A percentile compares a stretch with the other conserved stretches of the same genome.
These are phyloP conservation scores for Sporothrix humicola DNA, from an alignment of 2,329 filamentous ascomycete genomes.

Conservation along the genomic window DNA sequence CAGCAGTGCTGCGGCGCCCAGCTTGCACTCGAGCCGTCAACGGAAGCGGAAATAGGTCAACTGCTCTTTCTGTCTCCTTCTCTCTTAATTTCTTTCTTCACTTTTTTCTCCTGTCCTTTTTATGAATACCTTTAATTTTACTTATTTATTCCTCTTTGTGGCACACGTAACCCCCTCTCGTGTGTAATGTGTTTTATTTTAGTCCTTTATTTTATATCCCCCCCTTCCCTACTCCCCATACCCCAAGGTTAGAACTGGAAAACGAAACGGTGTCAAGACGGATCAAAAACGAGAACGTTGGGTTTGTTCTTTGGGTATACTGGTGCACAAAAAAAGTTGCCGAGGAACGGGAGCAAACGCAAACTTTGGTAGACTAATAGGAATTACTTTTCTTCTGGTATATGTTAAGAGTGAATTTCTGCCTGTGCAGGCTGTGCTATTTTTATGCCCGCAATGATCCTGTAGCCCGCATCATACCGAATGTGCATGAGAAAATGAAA, in stretches of 20 bases:
- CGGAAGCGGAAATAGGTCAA: slow-evolving; percentile 34
- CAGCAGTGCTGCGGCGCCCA: slow-evolving; percentile 11
- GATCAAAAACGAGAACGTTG: slow-evolving; percentile 2
- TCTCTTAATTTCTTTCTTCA: neutral
- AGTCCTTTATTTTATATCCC: slow-evolving; percentile 24
- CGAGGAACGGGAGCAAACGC: slow-evolving; percentile 25
- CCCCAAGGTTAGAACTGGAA: slow-evolving; percentile 31
- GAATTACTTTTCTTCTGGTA: slow-evolving; percentile 4
- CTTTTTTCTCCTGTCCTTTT: slow-evolving; percentile 16
- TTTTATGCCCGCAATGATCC: slow-evolving; percentile 9
- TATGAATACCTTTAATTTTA: slow-evolving; percentile 28
- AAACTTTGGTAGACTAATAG: slow-evolving; percentile 21
- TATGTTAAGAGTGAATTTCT: neutral
- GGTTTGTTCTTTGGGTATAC: slow-evolving; percentile 17
- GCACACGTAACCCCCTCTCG: neutral
- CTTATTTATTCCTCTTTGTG: neutral
- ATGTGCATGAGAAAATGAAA: neutral
- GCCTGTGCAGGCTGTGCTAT: neutral
- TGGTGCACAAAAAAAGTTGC: slow-evolving; percentile 9
- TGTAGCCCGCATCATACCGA: neutral
- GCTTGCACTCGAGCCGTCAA: slow-evolving; percentile 32
- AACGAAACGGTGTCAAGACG: slow-evolving; percentile 30
- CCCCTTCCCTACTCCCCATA: slow-evolving; percentile 22
- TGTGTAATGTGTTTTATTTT: slow-evolving; percentile 8
- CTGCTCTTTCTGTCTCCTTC: neutral